A percentile compares a stretch with the other conserved stretches of the same genome.
Evolutionary conservation across 768 basidiomycete genomes (phyloP).

Genomic region (Boletus sensibilis): DNA sequence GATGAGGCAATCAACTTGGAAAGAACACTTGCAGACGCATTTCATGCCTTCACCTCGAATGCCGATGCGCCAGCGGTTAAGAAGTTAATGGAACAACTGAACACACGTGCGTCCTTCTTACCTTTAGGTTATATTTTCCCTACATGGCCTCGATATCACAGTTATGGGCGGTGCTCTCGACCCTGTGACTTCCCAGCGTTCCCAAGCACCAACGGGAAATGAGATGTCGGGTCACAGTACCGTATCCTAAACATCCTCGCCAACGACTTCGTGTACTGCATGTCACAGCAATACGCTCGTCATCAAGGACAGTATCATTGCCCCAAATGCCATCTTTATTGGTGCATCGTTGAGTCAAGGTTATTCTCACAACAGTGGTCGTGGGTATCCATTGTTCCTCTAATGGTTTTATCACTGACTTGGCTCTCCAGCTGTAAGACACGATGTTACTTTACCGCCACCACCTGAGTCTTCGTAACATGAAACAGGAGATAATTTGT

Average conservation of each 20-base stretch:
- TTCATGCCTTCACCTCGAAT: background rate
- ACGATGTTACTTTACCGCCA: background rate
- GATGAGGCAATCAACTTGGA: background rate
- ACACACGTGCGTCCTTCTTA: background rate
- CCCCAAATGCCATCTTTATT: background rate
- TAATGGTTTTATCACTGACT: background rate
- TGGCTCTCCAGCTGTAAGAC: background rate
- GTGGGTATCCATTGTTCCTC: background rate
- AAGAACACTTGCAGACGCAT: too few relatives aligned
- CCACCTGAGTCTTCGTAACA: background rate
- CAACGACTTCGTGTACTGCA: background rate
- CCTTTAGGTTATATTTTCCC: background rate
- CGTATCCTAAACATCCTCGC: background rate
- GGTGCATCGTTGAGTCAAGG: background rate
- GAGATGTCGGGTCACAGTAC: background rate
- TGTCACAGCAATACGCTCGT: background rate
- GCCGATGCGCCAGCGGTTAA: background rate
- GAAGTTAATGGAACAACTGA: background rate
- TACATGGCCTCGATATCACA: background rate
- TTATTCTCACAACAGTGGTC: background rate
- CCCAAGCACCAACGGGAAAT: background rate
- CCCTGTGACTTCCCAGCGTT: too few relatives aligned
- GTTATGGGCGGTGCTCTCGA: background rate
- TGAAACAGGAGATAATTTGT: conserved; percentile 2
- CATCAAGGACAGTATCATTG: background rate